phyloP scores from a whole-genome alignment of 768 basidiomycete genomes.

The Amylocystis lapponica region DNA sequence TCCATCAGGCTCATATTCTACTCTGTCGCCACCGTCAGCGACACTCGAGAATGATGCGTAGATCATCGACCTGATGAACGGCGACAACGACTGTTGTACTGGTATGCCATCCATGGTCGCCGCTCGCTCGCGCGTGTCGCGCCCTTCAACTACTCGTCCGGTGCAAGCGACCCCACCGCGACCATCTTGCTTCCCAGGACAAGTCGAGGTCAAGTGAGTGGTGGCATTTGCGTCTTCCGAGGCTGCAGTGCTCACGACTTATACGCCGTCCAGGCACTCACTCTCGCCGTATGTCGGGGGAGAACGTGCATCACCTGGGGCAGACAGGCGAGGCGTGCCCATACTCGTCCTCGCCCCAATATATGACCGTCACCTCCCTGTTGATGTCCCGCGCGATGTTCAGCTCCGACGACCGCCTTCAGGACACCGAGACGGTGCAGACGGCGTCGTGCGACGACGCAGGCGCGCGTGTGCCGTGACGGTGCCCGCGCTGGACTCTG shows the following conservation, averaged over 20 bases:
- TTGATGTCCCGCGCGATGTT: no score
- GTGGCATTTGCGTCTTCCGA: no score
- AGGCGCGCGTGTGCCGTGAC: conserved; percentile 51
- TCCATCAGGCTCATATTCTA: conserved; percentile 45
- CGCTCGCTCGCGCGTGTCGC: conserved; percentile 35
- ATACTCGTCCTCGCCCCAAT: no score
- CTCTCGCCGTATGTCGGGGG: conserved; percentile 31
- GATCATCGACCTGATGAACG: conserved; percentile 35
- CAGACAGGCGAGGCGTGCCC: conserved; percentile 33
- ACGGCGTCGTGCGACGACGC: conserved; percentile 54
- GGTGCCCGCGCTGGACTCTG: conserved; percentile 67
- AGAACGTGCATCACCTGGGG: conserved; percentile 46
- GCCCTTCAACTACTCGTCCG: conserved; percentile 44
- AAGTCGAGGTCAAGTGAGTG: conserved; percentile 29
- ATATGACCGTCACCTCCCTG: no score
- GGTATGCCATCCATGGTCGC: conserved; percentile 46
- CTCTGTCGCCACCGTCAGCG: conserved; percentile 42
- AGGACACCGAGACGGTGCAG: conserved; percentile 47
- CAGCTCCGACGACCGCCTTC: conserved; percentile 61
- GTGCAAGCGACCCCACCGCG: conserved; percentile 35
- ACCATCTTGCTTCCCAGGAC: conserved; percentile 27
- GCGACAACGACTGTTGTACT: conserved; percentile 32
- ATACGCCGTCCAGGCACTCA: conserved; percentile 22
- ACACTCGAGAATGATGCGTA: conserved; percentile 36
- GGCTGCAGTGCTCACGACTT: not conserved